Base-by-base conservation (phyloP, 1,284 basidiomycete genomes). In the Rhizoctonia solani region DNA sequence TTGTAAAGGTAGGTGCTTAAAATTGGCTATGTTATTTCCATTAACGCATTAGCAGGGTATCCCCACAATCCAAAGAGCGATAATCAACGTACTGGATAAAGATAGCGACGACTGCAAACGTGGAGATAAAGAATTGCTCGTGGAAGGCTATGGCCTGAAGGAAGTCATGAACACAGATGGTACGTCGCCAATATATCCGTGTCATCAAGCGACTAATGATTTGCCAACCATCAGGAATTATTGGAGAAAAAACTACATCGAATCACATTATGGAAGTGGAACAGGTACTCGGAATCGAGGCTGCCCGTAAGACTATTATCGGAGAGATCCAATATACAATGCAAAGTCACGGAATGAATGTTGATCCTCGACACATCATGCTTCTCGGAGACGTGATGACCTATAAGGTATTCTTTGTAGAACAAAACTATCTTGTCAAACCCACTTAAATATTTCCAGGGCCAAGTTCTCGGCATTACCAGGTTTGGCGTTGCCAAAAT, bases 401-500 rank as follows among this genome's bases (percentile, higher is more conserved):
- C 34, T 98, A 98, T 82, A 99, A 99, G 87, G 90, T 87, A 71
- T 46, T 9, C n/a, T 9, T 19, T 19, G 44, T 67, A 29, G 25
- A 46, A 25, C 23, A 16, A 3, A 8, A 8, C 9, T 8, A 8
- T 8, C 19, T 42, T 42, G 25, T 16, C 4, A 29, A n/a, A 23
- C 27, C 25, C 53, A 69, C 41, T 30, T 34, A 54, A 9, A 8
- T 41, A 16, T 39, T 39, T 25, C n/a, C 72, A 93, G 91, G 97
- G 97, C 65, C 96, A 99, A 77, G 95, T 99, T 4, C 81, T 99
- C 65, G 97, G 97, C 66, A 99, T 99, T 77, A 99, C 97, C 8
- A 90, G 97, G 23, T 99, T 99, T 79, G 97, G 97, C 76, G 96
- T 99, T n/a, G 94, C 96, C 25, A 99, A 99, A 80, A 99, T 99